Base-by-base conservation (phyloP, 2,329 filamentous ascomycete species). In the Epichloe bromicola region DNA sequence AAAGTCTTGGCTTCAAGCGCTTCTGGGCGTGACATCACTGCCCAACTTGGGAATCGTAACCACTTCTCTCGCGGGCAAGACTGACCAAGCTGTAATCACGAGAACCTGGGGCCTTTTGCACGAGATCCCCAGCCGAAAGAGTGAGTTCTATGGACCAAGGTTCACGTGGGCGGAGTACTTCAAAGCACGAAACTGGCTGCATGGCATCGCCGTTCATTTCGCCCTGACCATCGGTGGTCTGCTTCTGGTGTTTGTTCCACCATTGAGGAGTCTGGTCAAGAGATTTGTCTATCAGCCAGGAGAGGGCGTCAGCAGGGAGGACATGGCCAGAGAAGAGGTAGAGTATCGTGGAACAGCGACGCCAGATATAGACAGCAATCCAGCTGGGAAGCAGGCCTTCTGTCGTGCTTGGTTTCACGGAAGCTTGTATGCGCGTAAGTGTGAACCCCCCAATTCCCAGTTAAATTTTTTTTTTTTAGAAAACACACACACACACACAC, bases 361-460 rank as follows among this genome's bases (percentile, higher is more conserved):
- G n/a, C 79, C 83, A 0, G 82, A 86, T 57, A 12, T 52, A 26
- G 63, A 61, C 3, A 68, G 74, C n/a, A 57, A 59, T 60, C 63
- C 48, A 4, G 59, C 45, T 4, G 61, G 61, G 14, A 70, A 79
- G 65, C 71, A 75, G 58, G 82, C 78, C 0, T 74, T 73, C 47
- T 76, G 73, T 49, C 74, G 73, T 49, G 74, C 79, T 40, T 70
- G 72, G 57, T 81, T 73, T 56, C 65, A 73, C 4, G 83, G 85
- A 3, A 76, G 77, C 58, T 71, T 81, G 61, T 91, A 90, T 63
- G 67, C 70, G n/a, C 66, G 79, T 83, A 63, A 75, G 80, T 67
- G 43, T 17, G 48, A 50, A 8, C 3, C 10, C 3, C 26, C 8
- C 10, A 10, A 30, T 30, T 11, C 3, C 26, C 26, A 30, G 26